These are phyloP conservation scores for Solanum corneliomulleri DNA, from an alignment of 257 asterid genomes.

Conservation along the genomic window DNA sequence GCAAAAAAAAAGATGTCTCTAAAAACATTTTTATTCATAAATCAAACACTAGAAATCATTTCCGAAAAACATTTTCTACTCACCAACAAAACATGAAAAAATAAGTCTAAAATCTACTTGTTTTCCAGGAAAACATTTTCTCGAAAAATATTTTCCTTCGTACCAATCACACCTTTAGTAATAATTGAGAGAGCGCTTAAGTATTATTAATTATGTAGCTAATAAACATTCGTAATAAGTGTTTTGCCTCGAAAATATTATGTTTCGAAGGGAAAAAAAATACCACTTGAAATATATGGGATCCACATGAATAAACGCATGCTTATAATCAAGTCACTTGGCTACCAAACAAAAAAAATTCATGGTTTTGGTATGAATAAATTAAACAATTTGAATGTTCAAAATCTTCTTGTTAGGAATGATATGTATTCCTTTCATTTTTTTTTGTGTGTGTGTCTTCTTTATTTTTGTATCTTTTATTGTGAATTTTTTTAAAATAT, in stretches of 20 bases:
- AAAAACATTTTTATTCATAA: too few species aligned
- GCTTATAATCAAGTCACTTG: not conserved
- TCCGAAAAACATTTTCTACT: too few species aligned
- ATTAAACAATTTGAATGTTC: not conserved
- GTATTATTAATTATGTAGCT: not conserved
- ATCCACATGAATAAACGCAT: not conserved
- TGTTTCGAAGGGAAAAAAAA: not conserved
- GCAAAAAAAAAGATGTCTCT: too few species aligned
- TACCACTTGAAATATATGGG: not conserved
- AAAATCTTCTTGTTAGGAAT: too few species aligned
- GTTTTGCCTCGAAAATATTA: too few species aligned
- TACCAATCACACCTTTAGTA: not conserved
- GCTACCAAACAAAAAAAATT: not conserved
- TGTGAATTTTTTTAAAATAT: rapidly evolving
- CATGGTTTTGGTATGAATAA: not conserved
- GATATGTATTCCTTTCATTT: too few species aligned
- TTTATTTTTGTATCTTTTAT: not conserved
- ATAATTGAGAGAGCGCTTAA: not conserved
- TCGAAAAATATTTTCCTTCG: too few species aligned
- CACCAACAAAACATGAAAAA: too few species aligned
- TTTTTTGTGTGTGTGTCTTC: not conserved
- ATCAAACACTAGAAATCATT: too few species aligned
- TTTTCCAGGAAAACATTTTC: too few species aligned
- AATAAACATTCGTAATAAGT: not conserved
- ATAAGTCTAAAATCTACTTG: too few species aligned